Conservation (phyloP, 129 eudicot genomes). For the Solidago caesia region DNA sequence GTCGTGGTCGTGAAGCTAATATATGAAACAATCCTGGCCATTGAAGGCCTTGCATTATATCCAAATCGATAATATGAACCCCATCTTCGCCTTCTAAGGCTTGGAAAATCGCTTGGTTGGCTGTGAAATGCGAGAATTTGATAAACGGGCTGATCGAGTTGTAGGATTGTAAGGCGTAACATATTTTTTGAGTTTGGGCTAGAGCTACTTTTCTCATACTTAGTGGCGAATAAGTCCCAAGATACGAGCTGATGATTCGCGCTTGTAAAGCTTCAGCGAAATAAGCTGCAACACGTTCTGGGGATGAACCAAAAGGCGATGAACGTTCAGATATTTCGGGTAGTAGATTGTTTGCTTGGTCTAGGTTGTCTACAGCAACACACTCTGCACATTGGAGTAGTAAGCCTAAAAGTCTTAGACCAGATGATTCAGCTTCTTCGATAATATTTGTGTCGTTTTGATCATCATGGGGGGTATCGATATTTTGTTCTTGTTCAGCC, state of each 20-base stretch:
- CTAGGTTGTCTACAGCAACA: constrained; percentile 67
- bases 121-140: constrained; percentile 87
- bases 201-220: constrained; percentile 28
- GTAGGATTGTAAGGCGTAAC: constrained; percentile 62
- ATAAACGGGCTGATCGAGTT: constrained; percentile 70
- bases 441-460: not conserved
- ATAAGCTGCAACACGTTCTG: constrained; percentile 84
- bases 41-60: constrained; percentile 93
- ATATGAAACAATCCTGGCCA: constrained; percentile 94
- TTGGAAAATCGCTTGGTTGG: constrained; percentile 78
- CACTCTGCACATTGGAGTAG: constrained; percentile 87
- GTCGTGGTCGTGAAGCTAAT: constrained; percentile 61
- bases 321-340: constrained; percentile 71
- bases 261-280: constrained; percentile 79
- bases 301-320: constrained; percentile 91
- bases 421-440: constrained; percentile 51
- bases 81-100: constrained; percentile 68
- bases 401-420: constrained; percentile 59
- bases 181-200: constrained; percentile 47
- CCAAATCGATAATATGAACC: constrained; percentile 86
- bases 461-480: not conserved
- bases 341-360: constrained; percentile 54
- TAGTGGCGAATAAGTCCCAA: constrained; percentile 60
- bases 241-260: constrained; percentile 55
- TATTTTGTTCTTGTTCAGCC: constrained; percentile 12